Evolutionary conservation across 2,329 filamentous ascomycete genomes (phyloP), one percentile per base, ranked within the genome.

Genomic region (Ilyonectria robusta): DNA sequence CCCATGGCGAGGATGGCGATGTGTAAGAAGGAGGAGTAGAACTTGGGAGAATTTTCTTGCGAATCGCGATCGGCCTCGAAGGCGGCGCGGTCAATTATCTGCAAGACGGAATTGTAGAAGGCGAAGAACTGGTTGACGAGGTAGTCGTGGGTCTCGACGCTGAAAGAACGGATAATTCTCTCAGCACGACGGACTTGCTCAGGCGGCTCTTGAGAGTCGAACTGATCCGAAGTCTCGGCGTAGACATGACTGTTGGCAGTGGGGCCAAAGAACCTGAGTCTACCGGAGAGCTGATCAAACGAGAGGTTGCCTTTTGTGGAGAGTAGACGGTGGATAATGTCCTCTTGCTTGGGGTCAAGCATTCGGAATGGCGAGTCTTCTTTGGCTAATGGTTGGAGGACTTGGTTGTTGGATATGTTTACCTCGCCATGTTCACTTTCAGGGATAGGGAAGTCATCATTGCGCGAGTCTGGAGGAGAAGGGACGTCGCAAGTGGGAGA

Each of bases 191-290:
- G 81, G 10, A 81, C 78, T 64, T 86, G 85, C 60, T 86, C 85
- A 0, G 82, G 78, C 4, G 81, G 78, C 62, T 85, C 83, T 15
- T 78, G 77, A 1, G 76, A 77, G 51, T 80, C 76, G 15, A 78
- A 75, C n/a, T 78, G 78, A 51, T 76, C 74, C 2, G 78, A 72
- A 1, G 80, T 74, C 35, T 81, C 80, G 4, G 84, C 84, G 66
- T 86, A 84, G 2, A 87, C 84, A 59, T 87, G 85, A 63, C 82
- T 84, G 74, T 87, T 87, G 55, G 85, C 85, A 4, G 85, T 87
- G 1, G 85, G 84, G 1, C 86, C 86, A 63, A 87, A 88, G 77
- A 86, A 88, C 26, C 85, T 81, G 6, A 86, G 73, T n/a, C 83
- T 78, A 5, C 85, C 85, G 21, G 82, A 85, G 2, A 86, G 76